phyloP scores from a whole-genome alignment of 2,329 filamentous ascomycete genomes.

The Paradendryphiella salina region DNA sequence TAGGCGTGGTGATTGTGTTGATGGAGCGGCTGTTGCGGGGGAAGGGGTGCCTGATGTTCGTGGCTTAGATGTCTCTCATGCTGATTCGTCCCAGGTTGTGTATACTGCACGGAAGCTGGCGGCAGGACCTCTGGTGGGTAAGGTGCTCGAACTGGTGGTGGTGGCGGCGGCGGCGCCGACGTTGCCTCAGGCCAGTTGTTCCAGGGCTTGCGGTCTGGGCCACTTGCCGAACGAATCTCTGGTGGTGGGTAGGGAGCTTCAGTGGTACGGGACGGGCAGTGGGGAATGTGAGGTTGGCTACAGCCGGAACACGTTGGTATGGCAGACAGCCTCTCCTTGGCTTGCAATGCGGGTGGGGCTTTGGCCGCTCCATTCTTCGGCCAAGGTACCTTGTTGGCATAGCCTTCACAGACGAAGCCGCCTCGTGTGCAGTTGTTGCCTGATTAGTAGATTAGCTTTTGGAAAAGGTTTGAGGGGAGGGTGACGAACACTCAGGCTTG shows the following conservation, averaged over 20 bases:
- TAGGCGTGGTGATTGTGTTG: conserved; percentile 40
- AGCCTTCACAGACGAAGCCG: conserved; percentile 88
- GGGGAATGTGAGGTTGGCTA: conserved; percentile 35
- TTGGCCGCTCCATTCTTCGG: conserved; percentile 71
- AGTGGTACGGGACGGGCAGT: conserved; percentile 26
- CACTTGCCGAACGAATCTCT: conserved; percentile 21
- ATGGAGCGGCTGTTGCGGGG: conserved; percentile 29
- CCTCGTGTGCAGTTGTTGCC: conserved; percentile 83
- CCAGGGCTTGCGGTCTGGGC: conserved; percentile 37
- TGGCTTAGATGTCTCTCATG: conserved; percentile 29
- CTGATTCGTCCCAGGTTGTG: conserved; percentile 22
- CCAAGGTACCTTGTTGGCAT: conserved; percentile 78
- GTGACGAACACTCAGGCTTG: conserved; percentile 81
- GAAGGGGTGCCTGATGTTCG: conserved; percentile 28
- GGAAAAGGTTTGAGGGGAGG: background rate
- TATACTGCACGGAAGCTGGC: conserved; percentile 23
- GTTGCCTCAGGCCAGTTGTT: conserved; percentile 26
- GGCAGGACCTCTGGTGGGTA: conserved; percentile 27
- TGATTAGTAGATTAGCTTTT: conserved; percentile 8
- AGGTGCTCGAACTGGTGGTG: conserved; percentile 27
- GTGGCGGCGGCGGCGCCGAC: conserved; percentile 14
- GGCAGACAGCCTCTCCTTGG: conserved; percentile 64
- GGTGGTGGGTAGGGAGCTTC: conserved; percentile 20
- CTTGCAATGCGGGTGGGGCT: conserved; percentile 70
- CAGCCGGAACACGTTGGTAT: conserved; percentile 27